Evolutionary conservation across 192 early-diverging fungal genomes (phyloP), one percentile per base, ranked within the genome.

Genomic region (Thamnidium elegans): DNA sequence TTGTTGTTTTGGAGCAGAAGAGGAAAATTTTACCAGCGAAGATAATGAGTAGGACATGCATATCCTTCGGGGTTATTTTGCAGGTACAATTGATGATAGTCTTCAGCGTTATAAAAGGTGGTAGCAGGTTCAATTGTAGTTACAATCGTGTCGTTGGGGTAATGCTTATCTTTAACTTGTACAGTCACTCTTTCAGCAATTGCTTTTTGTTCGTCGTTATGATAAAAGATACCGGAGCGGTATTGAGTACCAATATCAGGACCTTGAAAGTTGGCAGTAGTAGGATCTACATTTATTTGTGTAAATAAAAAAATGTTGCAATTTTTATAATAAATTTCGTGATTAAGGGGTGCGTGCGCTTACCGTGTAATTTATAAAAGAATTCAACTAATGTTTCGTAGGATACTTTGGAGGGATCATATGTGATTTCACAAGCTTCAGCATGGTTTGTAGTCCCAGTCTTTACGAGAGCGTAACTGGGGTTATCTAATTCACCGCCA

Each of bases 231-330:
- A 17, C 81, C 91, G 1, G 88, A 90, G 6, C 95, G 83, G 81
- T 97, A 84, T 79, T 97, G 95, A n/a, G 89, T 84, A 17, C 95
- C 94, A 44, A 80, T 59, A 70, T 97, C 94, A 55, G 79, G 80
- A 6, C 95, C 95, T 66, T 96, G 94, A 1, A 81, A 79, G 70
- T 92, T 89, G 23, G 82, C 63, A 15, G 90, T 92, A 1, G 94
- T 96, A 1, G 95, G 93, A 67, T 97, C 91, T 64, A 53, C 11
- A 15, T 64, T 3, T 19, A 54, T 5, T 21, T 54, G 21, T 26
- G 23, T 54, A 54, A 13, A 54, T 54, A 50, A 50, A 19, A 20
- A n/a, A 21, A 6, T 50, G 46, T 17, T 17, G n/a, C 11, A 47
- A 47, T 47, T 47, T 47, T 47, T 47, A 58, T 17, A 32, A 58